A percentile compares a stretch with the other conserved stretches of the same genome.
phyloP scores from a whole-genome alignment of 192 early-diverging fungal genomes.

The Entomortierella parvispora region DNA sequence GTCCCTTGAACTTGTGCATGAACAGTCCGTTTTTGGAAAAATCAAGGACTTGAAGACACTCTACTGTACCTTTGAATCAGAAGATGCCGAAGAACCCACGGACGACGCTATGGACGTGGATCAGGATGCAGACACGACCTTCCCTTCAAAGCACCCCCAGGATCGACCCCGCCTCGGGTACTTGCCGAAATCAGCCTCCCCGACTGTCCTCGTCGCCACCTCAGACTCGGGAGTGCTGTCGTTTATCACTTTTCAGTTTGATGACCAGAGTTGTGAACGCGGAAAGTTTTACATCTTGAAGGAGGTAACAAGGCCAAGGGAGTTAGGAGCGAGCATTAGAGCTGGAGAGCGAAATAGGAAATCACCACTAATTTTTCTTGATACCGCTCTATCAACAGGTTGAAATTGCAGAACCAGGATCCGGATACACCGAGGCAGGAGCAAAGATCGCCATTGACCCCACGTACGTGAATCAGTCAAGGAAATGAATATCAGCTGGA shows the following conservation, averaged over 20 bases:
- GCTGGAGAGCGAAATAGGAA: background rate
- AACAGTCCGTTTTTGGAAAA: conserved; percentile 56
- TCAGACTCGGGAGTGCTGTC: conserved; percentile 52
- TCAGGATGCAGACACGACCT: background rate
- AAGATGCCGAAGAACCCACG: conserved; percentile 1
- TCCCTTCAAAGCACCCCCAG: background rate
- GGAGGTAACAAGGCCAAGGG: conserved; percentile 27
- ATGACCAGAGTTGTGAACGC: conserved; percentile 58
- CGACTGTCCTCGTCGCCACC: conserved; percentile 29
- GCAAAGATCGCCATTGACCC: conserved; percentile 37
- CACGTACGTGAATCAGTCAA: conserved; percentile 7
- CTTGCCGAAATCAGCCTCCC: conserved; percentile 16
- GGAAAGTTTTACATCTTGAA: conserved; percentile 32
- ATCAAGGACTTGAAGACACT: conserved; percentile 53
- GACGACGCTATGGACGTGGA: background rate
- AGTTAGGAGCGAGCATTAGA: no score
- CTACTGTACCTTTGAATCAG: conserved; percentile 31
- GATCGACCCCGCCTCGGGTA: conserved; percentile 28
- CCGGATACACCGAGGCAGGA: conserved; percentile 18
- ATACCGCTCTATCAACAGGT: conserved; percentile 8
- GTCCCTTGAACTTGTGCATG: conserved; percentile 24
- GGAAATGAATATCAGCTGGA: background rate
- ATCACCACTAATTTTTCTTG: background rate
- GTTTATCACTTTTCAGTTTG: conserved; percentile 72
- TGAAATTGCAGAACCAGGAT: conserved; percentile 26